A percentile compares a stretch with the other conserved stretches of the same genome.
phyloP scores from a whole-genome alignment of 306 rosid genomes.

The Styphnolobium japonicum region DNA sequence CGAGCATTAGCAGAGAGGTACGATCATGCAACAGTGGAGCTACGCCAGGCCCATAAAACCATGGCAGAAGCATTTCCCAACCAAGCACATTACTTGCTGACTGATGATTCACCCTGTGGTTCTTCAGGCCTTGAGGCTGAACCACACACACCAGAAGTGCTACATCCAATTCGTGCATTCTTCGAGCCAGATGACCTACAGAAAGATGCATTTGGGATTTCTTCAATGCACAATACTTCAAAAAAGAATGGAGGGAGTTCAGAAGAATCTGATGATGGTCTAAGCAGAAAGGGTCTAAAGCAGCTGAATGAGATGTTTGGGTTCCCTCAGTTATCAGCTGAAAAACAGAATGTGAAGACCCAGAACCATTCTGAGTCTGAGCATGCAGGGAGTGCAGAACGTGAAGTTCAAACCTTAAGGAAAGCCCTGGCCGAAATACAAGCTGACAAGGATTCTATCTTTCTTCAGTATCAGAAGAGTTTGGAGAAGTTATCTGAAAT shows the following conservation, averaged over 20 bases:
- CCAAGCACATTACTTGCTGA: slow-evolving; percentile 54
- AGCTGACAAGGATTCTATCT: slow-evolving; percentile 72
- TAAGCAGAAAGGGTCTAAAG: slow-evolving; percentile 69
- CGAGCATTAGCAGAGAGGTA: slow-evolving; percentile 99
- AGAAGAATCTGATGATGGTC: slow-evolving; percentile 39
- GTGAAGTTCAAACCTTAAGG: slow-evolving; percentile 63
- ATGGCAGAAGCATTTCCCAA: slow-evolving; percentile 94
- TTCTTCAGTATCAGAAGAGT: slow-evolving; percentile 67
- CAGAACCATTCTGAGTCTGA: slow-evolving; percentile 48
- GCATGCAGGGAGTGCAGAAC: slow-evolving; percentile 52
- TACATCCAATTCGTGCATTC: slow-evolving; percentile 49
- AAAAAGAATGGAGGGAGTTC: slow-evolving; percentile 41
- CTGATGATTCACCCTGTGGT: slow-evolving; percentile 65
- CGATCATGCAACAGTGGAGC: slow-evolving; percentile 93
- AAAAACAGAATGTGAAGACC: slow-evolving; percentile 43
- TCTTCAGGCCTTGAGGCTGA: slow-evolving; percentile 55
- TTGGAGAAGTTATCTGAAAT: slow-evolving; percentile 65
- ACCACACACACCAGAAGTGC: slow-evolving; percentile 59
- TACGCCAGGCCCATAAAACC: slow-evolving; percentile 90
- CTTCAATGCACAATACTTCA: slow-evolving; percentile 37
- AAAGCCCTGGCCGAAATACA: slow-evolving; percentile 58
- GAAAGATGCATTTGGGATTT: slow-evolving; percentile 48
- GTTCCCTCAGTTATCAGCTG: slow-evolving; percentile 40
- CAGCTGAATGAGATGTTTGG: slow-evolving; percentile 60
- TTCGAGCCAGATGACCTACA: slow-evolving; percentile 53